Percentiles rank a stretch among this genome's conserved stretches.
phyloP scores from a whole-genome alignment of 2,329 filamentous ascomycete species.

The Sporothrix pseudoabietina region DNA sequence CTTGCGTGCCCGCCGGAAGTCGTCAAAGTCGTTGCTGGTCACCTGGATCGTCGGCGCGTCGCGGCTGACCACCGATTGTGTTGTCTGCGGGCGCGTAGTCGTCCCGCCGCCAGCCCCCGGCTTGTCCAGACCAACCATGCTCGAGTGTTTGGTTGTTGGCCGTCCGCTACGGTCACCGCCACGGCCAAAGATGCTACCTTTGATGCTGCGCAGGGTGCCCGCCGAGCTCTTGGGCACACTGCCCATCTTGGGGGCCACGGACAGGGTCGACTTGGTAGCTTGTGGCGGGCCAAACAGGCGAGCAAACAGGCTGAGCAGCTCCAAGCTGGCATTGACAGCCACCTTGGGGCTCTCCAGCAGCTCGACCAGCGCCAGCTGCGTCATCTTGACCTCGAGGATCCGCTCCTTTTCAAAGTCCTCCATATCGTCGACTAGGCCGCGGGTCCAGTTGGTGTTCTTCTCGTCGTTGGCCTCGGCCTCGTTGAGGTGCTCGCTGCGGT shows the following conservation, averaged over 20 bases:
- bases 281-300: slow-evolving; percentile 72
- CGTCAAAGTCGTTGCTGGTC: slow-evolving; percentile 62
- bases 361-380: slow-evolving; percentile 82
- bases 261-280: slow-evolving; percentile 46
- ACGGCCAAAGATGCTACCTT: slow-evolving; percentile 76
- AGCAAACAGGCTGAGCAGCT: slow-evolving; percentile 79
- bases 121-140: slow-evolving; percentile 45
- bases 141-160: slow-evolving; percentile 47
- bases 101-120: slow-evolving; percentile 34
- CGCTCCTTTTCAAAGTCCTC: slow-evolving; percentile 80
- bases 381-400: slow-evolving; percentile 94
- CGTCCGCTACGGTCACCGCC: slow-evolving; percentile 49
- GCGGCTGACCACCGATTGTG: slow-evolving; percentile 47
- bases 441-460: slow-evolving; percentile 36
- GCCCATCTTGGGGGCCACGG: slow-evolving; percentile 44
- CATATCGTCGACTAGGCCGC: slow-evolving; percentile 74
- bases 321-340: slow-evolving; percentile 85
- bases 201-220: slow-evolving; percentile 69
- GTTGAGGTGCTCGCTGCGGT: slow-evolving; percentile 69
- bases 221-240: slow-evolving; percentile 68
- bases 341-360: slow-evolving; percentile 78
- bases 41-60: slow-evolving; percentile 74
- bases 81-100: slow-evolving; percentile 46
- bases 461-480: slow-evolving; percentile 49
- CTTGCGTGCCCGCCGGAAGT: slow-evolving; percentile 42